Percentiles rank a stretch among this genome's conserved stretches.
These are phyloP conservation scores for Arabidopsis hybrid DNA, from an alignment of 441 rosid species.

Conservation along the genomic window DNA sequence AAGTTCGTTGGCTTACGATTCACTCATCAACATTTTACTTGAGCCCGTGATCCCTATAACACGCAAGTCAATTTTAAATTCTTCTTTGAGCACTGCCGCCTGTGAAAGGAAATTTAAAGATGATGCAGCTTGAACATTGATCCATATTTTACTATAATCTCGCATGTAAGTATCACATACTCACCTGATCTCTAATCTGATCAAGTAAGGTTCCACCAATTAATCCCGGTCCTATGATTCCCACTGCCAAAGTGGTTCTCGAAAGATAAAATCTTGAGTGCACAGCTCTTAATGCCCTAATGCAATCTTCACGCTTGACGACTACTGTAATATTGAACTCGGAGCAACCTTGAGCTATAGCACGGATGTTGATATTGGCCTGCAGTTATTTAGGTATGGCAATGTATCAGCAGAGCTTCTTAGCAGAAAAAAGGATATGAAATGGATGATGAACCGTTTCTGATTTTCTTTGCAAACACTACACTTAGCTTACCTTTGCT, in stretches of 20 bases:
- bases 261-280: conserved; percentile 95
- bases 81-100: conserved; percentile 92
- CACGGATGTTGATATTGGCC: conserved; percentile 94
- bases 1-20: conserved; percentile 61
- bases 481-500: conserved; percentile 69
- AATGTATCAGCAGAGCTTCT: conserved; percentile 16
- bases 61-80: conserved; percentile 91
- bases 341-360: conserved; percentile 98
- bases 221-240: conserved; percentile 91
- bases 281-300: conserved; percentile 90
- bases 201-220: conserved; percentile 89
- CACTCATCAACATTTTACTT: conserved; percentile 82
- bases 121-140: conserved; percentile 16
- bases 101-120: conserved; percentile 48
- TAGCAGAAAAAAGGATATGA: conserved; percentile 7
- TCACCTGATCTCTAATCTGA: conserved; percentile 90
- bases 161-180: background rate
- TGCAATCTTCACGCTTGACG: conserved; percentile 84
- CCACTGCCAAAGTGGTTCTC: conserved; percentile 88
- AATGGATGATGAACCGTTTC: background rate
- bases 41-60: conserved; percentile 93
- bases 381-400: conserved; percentile 45
- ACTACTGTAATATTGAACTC: conserved; percentile 93
- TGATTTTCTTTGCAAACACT: conserved; percentile 8
- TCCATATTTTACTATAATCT: background rate